Evolutionary conservation across 2,329 filamentous ascomycete species (phyloP).

Genomic region (Sporothrix phasma): DNA sequence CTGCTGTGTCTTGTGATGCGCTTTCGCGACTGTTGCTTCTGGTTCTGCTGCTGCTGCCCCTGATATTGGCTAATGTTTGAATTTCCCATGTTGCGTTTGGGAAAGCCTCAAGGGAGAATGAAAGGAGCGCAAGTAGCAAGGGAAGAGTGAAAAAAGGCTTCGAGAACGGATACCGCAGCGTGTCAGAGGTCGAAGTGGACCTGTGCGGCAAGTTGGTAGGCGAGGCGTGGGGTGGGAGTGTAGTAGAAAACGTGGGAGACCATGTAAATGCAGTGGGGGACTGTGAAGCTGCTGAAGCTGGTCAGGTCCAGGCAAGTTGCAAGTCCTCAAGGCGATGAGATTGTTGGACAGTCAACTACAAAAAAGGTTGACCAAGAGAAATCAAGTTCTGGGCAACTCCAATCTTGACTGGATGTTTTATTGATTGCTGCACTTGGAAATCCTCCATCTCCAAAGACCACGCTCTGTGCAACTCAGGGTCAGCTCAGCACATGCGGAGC

Average conservation of each 20-base stretch:
- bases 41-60: neutral
- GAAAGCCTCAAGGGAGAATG: no score
- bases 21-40: neutral
- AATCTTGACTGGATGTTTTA: neutral
- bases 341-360: neutral
- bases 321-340: neutral
- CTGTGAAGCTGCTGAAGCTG: no score
- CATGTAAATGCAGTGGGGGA: no score
- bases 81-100: neutral
- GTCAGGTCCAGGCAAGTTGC: no score
- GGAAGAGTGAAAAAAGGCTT: neutral
- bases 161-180: neutral
- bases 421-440: neutral
- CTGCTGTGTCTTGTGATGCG: conserved; percentile 9
- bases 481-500: neutral
- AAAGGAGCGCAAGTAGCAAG: no score
- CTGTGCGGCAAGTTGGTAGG: neutral
- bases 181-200: no score
- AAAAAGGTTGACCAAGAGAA: no score
- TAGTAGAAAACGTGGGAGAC: neutral
- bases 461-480: no score
- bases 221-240: neutral
- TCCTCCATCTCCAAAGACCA: no score
- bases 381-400: neutral
- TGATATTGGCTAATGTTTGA: no score